These are phyloP conservation scores for Clavariopsis aquatica DNA, from an alignment of 495 filamentous ascomycete genomes.

Conservation along the genomic window DNA sequence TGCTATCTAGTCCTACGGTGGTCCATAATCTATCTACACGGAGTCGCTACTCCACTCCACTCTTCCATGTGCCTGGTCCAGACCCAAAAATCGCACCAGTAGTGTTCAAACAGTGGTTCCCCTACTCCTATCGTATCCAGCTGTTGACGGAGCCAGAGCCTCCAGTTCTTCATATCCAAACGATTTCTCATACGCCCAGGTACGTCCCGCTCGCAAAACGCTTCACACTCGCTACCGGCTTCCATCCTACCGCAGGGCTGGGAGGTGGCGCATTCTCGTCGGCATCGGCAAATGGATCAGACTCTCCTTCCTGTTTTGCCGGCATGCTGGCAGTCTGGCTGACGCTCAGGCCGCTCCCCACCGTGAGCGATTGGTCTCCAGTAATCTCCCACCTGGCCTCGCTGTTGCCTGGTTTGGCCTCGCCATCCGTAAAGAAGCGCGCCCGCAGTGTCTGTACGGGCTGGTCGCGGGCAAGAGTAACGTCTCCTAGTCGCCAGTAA, in stretches of 20 bases:
- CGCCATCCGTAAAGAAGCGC: slow-evolving; percentile 74
- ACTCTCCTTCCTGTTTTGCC: slow-evolving; percentile 46
- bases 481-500: slow-evolving; percentile 85
- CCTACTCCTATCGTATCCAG: neutral
- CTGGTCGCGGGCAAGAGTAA: slow-evolving; percentile 59
- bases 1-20: neutral
- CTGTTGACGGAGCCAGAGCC: too few species aligned
- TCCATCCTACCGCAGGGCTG: slow-evolving; percentile 60
- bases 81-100: neutral
- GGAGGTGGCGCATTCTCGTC: slow-evolving; percentile 47
- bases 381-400: slow-evolving; percentile 81
- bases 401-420: slow-evolving; percentile 72
- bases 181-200: slow-evolving; percentile 24
- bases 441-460: slow-evolving; percentile 70
- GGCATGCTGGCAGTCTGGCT: slow-evolving; percentile 56
- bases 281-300: slow-evolving; percentile 71
- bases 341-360: slow-evolving; percentile 60
- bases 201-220: slow-evolving; percentile 68
- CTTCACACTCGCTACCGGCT: slow-evolving; percentile 66
- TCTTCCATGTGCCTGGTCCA: neutral
- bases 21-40: slow-evolving; percentile 1
- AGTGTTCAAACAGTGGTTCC: neutral
- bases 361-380: slow-evolving; percentile 51
- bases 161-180: neutral
- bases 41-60: neutral